phyloP scores from a whole-genome alignment of 225 moss, liverwort and hornwort species.

The Takakia lepidozioides region DNA sequence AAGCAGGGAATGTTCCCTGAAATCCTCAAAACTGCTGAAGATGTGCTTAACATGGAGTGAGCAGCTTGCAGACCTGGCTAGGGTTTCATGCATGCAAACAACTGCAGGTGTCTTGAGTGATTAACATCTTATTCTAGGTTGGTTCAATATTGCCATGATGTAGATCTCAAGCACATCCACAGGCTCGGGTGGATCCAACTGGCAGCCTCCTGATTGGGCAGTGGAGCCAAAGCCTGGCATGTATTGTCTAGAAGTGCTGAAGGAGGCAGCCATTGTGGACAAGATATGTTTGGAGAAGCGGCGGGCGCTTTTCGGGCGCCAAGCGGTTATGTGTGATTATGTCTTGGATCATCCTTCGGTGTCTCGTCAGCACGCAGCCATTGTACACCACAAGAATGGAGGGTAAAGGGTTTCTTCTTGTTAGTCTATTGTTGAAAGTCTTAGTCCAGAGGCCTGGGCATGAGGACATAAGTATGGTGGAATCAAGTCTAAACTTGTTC shows the following conservation, averaged over 20 bases:
- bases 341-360: slow-evolving; percentile 97
- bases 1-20: too few species aligned
- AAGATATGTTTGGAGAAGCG: slow-evolving; percentile 78
- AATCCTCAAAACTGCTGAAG: too few species aligned
- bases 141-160: slow-evolving; percentile 15
- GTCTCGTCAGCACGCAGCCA: slow-evolving; percentile 91
- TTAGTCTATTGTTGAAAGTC: neutral
- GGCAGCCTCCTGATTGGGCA: slow-evolving; percentile 98
- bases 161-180: slow-evolving; percentile 59
- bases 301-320: slow-evolving; percentile 92
- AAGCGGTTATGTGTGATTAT: slow-evolving; percentile 90
- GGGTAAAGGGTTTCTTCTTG: slow-evolving; percentile 34
- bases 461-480: too few species aligned
- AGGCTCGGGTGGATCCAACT: slow-evolving; percentile 82
- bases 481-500: too few species aligned
- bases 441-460: neutral
- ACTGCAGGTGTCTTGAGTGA: too few species aligned
- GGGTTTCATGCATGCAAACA: too few species aligned
- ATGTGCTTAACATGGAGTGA: too few species aligned
- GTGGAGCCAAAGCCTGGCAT: slow-evolving; percentile 69
- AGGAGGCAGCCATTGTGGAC: slow-evolving; percentile 89
- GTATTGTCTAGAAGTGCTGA: slow-evolving; percentile 86
- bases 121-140: too few species aligned
- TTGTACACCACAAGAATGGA: slow-evolving; percentile 96
- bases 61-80: too few species aligned